A percentile compares a stretch with the other conserved stretches of the same genome.
Evolutionary conservation across 345 rosid genomes (phyloP).

Genomic region (Lagerstroemia speciosa): DNA sequence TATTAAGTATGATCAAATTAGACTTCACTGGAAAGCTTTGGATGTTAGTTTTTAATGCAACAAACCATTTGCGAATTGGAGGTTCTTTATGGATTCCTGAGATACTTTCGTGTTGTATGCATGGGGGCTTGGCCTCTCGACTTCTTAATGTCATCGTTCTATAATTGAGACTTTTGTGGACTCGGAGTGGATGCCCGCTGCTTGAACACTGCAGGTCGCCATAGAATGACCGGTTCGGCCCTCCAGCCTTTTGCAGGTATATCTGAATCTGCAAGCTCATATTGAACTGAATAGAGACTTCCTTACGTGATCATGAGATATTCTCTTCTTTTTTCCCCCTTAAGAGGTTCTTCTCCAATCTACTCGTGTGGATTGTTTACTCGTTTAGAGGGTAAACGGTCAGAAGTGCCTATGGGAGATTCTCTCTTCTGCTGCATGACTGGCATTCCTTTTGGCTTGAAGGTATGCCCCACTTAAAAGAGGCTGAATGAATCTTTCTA

Average conservation of each 20-base stretch:
- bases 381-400: too few relatives aligned
- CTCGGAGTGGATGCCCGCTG: slow-evolving; percentile 76
- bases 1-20: too few relatives aligned
- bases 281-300: neutral
- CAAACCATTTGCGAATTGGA: too few relatives aligned
- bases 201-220: slow-evolving; percentile 60
- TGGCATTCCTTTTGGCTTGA: slow-evolving; percentile 2
- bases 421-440: neutral
- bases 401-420: too few relatives aligned
- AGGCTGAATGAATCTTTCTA: slow-evolving; percentile 73
- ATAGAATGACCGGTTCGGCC: slow-evolving; percentile 50
- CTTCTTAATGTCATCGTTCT: slow-evolving; percentile 62
- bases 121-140: too few relatives aligned
- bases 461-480: slow-evolving; percentile 66
- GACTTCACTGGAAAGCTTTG: too few relatives aligned
- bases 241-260: slow-evolving; percentile 70
- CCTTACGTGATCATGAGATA: neutral
- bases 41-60: too few relatives aligned
- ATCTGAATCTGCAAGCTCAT: neutral
- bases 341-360: too few relatives aligned
- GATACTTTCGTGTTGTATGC: too few relatives aligned
- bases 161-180: slow-evolving; percentile 57
- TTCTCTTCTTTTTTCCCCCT: too few relatives aligned
- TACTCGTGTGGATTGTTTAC: too few relatives aligned
- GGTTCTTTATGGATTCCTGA: too few relatives aligned